Evolutionary conservation across 2,329 filamentous ascomycete species (phyloP).

Genomic region (Aaosphaeria arxii): DNA sequence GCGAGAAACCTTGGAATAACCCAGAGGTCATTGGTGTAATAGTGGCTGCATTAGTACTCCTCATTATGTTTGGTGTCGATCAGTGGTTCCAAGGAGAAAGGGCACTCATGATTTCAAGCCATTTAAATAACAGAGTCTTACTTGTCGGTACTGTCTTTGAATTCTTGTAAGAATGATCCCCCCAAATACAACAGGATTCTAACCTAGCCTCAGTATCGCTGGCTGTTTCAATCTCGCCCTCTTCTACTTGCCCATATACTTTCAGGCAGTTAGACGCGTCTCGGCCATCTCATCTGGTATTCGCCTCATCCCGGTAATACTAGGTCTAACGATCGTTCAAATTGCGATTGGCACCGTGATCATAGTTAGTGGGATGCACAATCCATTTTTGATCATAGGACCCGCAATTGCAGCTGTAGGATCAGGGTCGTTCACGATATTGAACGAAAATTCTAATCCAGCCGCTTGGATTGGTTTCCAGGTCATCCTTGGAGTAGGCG

Average conservation of each 20-base stretch:
- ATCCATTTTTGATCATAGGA: slow-evolving; percentile 33
- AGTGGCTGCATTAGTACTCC: slow-evolving; percentile 37
- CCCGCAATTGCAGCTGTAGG: slow-evolving; percentile 22
- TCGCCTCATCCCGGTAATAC: slow-evolving; percentile 37
- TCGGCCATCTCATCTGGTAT: slow-evolving; percentile 37
- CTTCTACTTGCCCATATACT: slow-evolving; percentile 47
- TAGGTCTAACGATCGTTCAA: slow-evolving; percentile 26
- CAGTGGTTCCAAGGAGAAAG: slow-evolving; percentile 39
- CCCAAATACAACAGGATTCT: too few species aligned
- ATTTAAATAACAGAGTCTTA: slow-evolving; percentile 40
- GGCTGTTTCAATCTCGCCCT: slow-evolving; percentile 37
- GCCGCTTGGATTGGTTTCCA: slow-evolving; percentile 31
- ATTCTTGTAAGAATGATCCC: slow-evolving; percentile 25
- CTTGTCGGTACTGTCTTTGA: slow-evolving; percentile 30
- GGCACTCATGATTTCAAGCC: slow-evolving; percentile 34
- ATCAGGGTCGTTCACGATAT: slow-evolving; percentile 22
- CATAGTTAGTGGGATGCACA: slow-evolving; percentile 37
- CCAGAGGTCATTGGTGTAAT: slow-evolving; percentile 44
- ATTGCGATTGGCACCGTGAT: slow-evolving; percentile 29
- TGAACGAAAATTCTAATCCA: slow-evolving; percentile 9
- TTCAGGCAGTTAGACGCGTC: slow-evolving; percentile 40
- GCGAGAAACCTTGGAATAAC: slow-evolving; percentile 15
- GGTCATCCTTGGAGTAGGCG: slow-evolving; percentile 16
- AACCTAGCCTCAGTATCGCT: slow-evolving; percentile 4
- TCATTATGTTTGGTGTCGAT: slow-evolving; percentile 28